Evolutionary conservation across 495 filamentous ascomycete genomes (phyloP), one percentile per base, ranked within the genome.

Genomic region (Trichoderma reesei): DNA sequence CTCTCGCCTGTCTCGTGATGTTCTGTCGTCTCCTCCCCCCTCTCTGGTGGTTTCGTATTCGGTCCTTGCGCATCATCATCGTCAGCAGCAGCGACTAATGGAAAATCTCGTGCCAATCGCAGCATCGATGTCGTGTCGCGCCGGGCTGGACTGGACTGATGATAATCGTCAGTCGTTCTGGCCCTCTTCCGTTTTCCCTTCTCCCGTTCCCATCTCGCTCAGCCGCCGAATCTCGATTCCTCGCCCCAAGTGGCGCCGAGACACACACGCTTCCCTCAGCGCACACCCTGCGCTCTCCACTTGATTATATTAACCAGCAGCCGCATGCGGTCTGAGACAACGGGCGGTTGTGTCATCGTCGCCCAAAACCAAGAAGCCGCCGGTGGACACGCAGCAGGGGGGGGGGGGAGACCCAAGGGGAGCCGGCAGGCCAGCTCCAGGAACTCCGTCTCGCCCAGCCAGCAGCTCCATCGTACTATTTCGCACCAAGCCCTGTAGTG

Each of bases 271-370:
- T 26, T n/a, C n/a, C n/a, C 46, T 20, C 46, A 51, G 16, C 46
- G 46, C 46, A 51, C 46, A 51, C 46, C 46, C 46, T 51, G 20
- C 51, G 18, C 51, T 56, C 51, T 56, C 51, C 51, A 56, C 51
- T 34, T 34, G 51, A 33, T 33, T 56, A 34, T 31, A 56, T 56
- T 56, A 56, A 56, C 44, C n/a, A 56, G 34, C 20, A 56, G 34
- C 51, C 51, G 51, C 51, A 56, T 56, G 51, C 51, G 51, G 51
- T 33, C 10, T 56, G 51, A 56, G 51, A 34, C 51, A 51, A 8
- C n/a, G 51, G 5, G 31, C 51, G 51, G 51, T 56, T 56, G 51
- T 56, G 51, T 56, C 51, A 56, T 56, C 51, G 51, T 56, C 51
- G 51, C 51, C 34, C 51, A 31, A 33, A n/a, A n/a, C 41, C 3